A percentile compares a stretch with the other conserved stretches of the same genome.
These are phyloP conservation scores for Suillus variegatus DNA, from an alignment of 768 basidiomycete species.

Conservation along the genomic window DNA sequence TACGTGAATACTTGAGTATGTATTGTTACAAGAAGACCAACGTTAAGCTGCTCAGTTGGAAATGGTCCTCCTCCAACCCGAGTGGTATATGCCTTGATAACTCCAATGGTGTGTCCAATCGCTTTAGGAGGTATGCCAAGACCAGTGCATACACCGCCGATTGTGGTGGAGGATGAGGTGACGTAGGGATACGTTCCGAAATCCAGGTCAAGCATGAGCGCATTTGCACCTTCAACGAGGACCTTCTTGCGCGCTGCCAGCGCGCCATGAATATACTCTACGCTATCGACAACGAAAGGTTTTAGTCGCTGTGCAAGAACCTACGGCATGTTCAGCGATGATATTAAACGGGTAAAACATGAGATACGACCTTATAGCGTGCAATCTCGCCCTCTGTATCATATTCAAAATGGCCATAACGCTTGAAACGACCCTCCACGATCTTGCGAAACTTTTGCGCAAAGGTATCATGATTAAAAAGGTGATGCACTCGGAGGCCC, in stretches of 20 bases:
- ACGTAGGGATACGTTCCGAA: slow-evolving; percentile 98
- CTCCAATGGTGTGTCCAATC: slow-evolving; percentile 87
- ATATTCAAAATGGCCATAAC: slow-evolving; percentile 97
- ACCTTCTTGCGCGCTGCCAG: slow-evolving; percentile 74
- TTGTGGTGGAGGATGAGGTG: slow-evolving; percentile 89
- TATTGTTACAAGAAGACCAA: slow-evolving; percentile 36
- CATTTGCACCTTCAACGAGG: slow-evolving; percentile 97
- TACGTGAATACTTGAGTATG: slow-evolving; percentile 4
- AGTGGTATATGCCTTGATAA: slow-evolving; percentile 98
- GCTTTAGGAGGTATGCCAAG: slow-evolving; percentile 93
- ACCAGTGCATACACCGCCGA: slow-evolving; percentile 96
- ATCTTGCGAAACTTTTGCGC: slow-evolving; percentile 91
- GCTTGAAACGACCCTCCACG: slow-evolving; percentile 96
- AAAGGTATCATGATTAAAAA: slow-evolving; percentile 86
- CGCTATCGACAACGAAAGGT: slow-evolving; percentile 89
- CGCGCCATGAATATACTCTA: slow-evolving; percentile 82
- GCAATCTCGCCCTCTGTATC: slow-evolving; percentile 96
- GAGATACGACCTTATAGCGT: slow-evolving; percentile 76
- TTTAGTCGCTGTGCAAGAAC: slow-evolving; percentile 78
- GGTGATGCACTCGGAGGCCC: slow-evolving; percentile 93
- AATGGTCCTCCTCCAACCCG: slow-evolving; percentile 99
- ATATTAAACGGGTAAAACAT: background rate
- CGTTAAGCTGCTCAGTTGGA: slow-evolving; percentile 93
- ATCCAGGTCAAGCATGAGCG: slow-evolving; percentile 97
- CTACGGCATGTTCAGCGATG: slow-evolving; percentile 37